phyloP scores from a whole-genome alignment of 305 asterid species.

The Fraxinus paxiana region DNA sequence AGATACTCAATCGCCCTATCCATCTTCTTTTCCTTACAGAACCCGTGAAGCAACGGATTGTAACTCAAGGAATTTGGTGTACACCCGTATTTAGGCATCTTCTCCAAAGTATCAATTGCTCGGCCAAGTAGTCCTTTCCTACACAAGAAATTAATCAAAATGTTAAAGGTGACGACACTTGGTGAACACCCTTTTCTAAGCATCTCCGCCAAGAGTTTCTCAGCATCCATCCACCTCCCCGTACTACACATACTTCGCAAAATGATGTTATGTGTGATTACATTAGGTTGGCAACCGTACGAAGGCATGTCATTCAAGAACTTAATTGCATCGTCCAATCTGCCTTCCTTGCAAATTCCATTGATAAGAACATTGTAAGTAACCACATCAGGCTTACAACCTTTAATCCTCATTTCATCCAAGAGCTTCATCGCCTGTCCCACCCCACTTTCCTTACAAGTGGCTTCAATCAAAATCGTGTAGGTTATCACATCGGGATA shows the following conservation, averaged over 20 bases:
- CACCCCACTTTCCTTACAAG: slow-evolving; percentile 68
- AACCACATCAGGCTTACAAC: slow-evolving; percentile 78
- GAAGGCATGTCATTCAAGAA: slow-evolving; percentile 59
- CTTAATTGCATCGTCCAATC: slow-evolving; percentile 70
- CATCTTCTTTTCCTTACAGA: slow-evolving; percentile 84
- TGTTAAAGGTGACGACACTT: slow-evolving; percentile 83
- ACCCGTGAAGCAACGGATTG: slow-evolving; percentile 73
- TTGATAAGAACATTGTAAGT: slow-evolving; percentile 75
- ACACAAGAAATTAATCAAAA: slow-evolving; percentile 71
- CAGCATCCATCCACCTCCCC: slow-evolving; percentile 89
- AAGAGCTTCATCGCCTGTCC: slow-evolving; percentile 75
- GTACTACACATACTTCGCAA: slow-evolving; percentile 79
- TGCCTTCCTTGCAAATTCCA: slow-evolving; percentile 83
- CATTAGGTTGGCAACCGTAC: slow-evolving; percentile 77
- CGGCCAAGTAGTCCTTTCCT: slow-evolving; percentile 62
- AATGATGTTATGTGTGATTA: slow-evolving; percentile 70
- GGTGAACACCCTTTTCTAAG: slow-evolving; percentile 73
- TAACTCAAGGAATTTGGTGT: slow-evolving; percentile 77
- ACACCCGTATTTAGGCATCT: slow-evolving; percentile 73
- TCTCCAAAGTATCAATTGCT: slow-evolving; percentile 71
- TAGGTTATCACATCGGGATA: slow-evolving; percentile 78
- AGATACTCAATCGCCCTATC: slow-evolving; percentile 78
- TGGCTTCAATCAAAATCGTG: slow-evolving; percentile 79
- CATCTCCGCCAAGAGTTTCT: slow-evolving; percentile 75
- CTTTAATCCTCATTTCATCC: slow-evolving; percentile 76